phyloP scores from a whole-genome alignment of 129 eudicot genomes.

The Pseudognaphalium luteoalbum region DNA sequence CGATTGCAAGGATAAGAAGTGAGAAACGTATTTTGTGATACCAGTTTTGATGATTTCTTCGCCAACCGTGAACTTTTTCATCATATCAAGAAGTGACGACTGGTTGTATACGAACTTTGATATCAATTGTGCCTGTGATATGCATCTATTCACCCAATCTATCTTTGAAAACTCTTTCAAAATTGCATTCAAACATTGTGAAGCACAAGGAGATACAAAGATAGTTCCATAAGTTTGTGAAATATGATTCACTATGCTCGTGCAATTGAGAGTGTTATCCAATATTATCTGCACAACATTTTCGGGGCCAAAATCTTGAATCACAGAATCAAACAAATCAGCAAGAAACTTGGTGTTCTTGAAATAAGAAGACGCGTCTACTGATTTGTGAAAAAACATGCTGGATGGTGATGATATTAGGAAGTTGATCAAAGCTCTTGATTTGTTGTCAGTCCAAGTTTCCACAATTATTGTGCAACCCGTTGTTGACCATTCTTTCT shows the following conservation, averaged over 20 bases:
- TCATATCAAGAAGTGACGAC: conserved; percentile 55
- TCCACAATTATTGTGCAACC: conserved; percentile 91
- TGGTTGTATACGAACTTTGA: conserved; percentile 75
- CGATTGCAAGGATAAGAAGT: conserved; percentile 68
- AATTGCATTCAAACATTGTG: conserved; percentile 76
- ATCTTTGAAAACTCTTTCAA: conserved; percentile 82
- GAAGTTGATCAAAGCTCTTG: conserved; percentile 78
- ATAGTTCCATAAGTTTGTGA: conserved; percentile 67
- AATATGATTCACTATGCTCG: conserved; percentile 72
- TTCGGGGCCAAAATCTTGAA: conserved; percentile 77
- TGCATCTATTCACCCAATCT: conserved; percentile 83
- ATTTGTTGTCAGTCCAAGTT: conserved; percentile 91
- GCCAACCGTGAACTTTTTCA: conserved; percentile 73
- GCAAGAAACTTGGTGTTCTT: conserved; percentile 63
- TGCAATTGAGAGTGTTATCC: conserved; percentile 62
- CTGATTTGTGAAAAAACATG: conserved; percentile 85
- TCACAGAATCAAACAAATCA: conserved; percentile 80
- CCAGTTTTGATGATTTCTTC: conserved; percentile 80
- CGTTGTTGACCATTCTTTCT: conserved; percentile 86
- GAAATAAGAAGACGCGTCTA: conserved; percentile 73
- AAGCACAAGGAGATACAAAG: conserved; percentile 90
- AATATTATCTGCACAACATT: conserved; percentile 84
- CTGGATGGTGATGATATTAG: conserved; percentile 84
- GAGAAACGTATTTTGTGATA: conserved; percentile 71
- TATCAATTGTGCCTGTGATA: conserved; percentile 70